Percentiles rank a stretch among this genome's conserved stretches.
These are phyloP conservation scores for Carex littledalei DNA, from an alignment of 176 grass and related monocot genomes.

Conservation along the genomic window DNA sequence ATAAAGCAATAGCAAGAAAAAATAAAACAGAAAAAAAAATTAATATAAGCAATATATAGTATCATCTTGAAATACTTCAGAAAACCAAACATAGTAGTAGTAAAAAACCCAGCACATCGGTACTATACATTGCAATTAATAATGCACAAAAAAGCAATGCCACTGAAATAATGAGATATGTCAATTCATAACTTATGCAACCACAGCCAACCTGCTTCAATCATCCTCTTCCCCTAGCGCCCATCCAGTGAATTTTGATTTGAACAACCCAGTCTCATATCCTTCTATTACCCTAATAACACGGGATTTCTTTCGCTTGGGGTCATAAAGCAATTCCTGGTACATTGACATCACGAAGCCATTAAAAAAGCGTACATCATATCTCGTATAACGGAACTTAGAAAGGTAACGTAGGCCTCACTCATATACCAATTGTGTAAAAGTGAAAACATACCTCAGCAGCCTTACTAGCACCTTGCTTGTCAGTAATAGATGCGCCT, in stretches of 20 bases:
- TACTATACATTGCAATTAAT: neutral
- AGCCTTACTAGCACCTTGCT: constrained; percentile 62
- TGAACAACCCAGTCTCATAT: constrained; percentile 63
- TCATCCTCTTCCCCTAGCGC: constrained; percentile 17
- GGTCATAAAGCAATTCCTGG: constrained; percentile 73
- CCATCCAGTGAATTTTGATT: constrained; percentile 75
- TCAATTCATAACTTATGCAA: neutral
- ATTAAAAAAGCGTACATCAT: neutral
- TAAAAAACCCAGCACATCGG: neutral
- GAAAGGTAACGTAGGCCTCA: neutral
- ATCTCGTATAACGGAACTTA: neutral
- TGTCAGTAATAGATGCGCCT: constrained; percentile 67
- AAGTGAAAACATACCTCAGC: constrained; percentile 57
- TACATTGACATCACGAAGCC: neutral
- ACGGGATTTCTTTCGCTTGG: constrained; percentile 39
- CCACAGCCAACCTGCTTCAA: neutral
- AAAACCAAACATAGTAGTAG: neutral
- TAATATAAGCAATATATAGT: constrained; percentile 1
- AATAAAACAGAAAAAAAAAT: neutral
- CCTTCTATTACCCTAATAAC: constrained; percentile 76
- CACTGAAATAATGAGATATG: neutral
- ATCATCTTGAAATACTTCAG: neutral
- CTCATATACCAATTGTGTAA: neutral
- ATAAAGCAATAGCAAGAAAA: neutral
- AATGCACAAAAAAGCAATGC: neutral